Evolutionary conservation across 163 green algal species (phyloP), one percentile per base, ranked within the genome.

Genomic region (Chlorella variabilis): DNA sequence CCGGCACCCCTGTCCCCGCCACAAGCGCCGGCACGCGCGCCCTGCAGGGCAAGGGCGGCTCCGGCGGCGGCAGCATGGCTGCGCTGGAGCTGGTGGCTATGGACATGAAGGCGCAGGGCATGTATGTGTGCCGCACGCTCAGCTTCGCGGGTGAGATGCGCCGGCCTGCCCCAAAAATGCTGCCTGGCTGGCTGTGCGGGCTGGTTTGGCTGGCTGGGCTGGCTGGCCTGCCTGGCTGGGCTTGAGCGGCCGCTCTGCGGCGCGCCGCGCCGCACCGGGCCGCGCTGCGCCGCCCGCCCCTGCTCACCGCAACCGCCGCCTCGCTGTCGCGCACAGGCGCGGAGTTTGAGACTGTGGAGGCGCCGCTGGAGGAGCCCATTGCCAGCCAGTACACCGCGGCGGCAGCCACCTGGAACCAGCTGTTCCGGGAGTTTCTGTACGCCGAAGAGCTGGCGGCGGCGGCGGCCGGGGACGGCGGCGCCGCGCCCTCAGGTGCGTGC

Each of bases 121-220:
- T 94, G 85, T 96, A 94, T 66, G 82, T 95, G 33, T 96, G 87
- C 83, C 90, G 93, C 74, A 95, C 91, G 8, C 91, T 96, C 17
- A 91, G 80, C 73, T 96, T 91, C 25, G 61, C 68, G 54, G 42
- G 78, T 77, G 66, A 6, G 68, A 54, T 15, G 11, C n/a, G 45
- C 11, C 45, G 15, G 45, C 45, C 11, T 11, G 45, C 15, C 45
- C 11, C 45, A 54, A 15, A 23, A 11, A 15, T 15, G 15, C 45
- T 54, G 45, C 45, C 45, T 54, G 45, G 45, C 45, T 15, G 45
- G 45, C 45, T 54, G 45, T 54, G 45, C 45, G 15, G 11, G 45
- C 15, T 54, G n/a, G n/a, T n/a, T n/a, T n/a, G n/a, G n/a, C n/a
- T n/a, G 56, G 3, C 1, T 3, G n/a, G n/a, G 58, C 3, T 33